Conservation (phyloP, 768 basidiomycete genomes). For the Auricularia auricula-judae region DNA sequence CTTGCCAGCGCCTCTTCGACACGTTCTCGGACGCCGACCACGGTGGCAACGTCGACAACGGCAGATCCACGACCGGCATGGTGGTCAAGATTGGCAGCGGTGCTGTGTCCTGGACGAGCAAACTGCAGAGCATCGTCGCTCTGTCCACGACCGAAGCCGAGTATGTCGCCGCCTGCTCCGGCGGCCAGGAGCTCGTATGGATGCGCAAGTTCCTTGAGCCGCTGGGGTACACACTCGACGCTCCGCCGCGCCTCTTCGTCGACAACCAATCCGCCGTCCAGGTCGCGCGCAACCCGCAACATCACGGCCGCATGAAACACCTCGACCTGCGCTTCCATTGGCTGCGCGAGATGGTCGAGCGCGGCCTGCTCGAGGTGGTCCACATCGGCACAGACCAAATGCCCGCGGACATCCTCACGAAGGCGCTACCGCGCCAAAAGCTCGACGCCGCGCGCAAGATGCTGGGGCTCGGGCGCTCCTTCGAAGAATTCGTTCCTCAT, state of each 20-base stretch:
- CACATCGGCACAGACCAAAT: background rate
- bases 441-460: background rate
- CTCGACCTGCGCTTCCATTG: conserved; percentile 12
- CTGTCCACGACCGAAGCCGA: conserved; percentile 16
- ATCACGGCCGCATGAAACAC: background rate
- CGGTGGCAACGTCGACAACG: conserved; percentile 15
- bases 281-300: conserved; percentile 8
- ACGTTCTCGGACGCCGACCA: conserved; percentile 20
- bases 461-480: background rate
- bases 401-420: conserved; percentile 1
- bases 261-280: conserved; percentile 17
- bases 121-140: conserved; percentile 15
- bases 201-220: background rate
- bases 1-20: conserved; percentile 4
- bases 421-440: background rate
- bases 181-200: background rate
- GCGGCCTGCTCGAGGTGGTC: background rate
- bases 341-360: conserved; percentile 10
- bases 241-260: conserved; percentile 1
- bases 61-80: conserved; percentile 21
- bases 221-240: background rate
- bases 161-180: background rate
- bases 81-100: conserved; percentile 13
- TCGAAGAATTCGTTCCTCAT: background rate
- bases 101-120: conserved; percentile 14